phyloP scores from a whole-genome alignment of 345 rosid species.

The Populus deltoides region DNA sequence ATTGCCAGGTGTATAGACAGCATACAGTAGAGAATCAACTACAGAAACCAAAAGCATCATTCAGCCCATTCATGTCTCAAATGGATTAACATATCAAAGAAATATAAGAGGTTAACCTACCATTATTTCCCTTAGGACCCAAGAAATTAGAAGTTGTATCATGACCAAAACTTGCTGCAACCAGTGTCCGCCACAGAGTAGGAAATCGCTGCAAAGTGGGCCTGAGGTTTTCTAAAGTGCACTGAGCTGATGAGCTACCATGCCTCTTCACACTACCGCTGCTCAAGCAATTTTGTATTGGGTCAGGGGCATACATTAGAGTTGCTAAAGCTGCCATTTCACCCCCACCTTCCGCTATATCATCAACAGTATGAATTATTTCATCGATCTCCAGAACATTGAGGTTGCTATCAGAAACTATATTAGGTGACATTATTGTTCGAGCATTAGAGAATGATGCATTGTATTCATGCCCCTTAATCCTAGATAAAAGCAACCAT shows the following conservation, averaged over 20 bases:
- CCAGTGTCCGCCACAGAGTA: constrained; percentile 79
- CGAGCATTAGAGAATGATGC: constrained; percentile 93
- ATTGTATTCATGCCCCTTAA: constrained; percentile 84
- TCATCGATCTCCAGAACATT: constrained; percentile 55
- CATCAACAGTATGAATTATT: constrained; percentile 76
- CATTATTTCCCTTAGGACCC: constrained; percentile 51
- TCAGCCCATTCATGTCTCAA: background rate
- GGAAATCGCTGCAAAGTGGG: constrained; percentile 77
- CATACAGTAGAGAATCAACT: constrained; percentile 5
- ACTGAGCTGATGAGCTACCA: constrained; percentile 73
- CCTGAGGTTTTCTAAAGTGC: constrained; percentile 84
- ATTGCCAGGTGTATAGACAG: constrained; percentile 20
- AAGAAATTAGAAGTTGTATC: constrained; percentile 52
- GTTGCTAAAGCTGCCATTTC: constrained; percentile 98
- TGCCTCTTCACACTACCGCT: constrained; percentile 79
- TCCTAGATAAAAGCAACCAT: constrained; percentile 87
- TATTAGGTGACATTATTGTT: constrained; percentile 55
- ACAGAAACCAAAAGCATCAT: constrained; percentile 1
- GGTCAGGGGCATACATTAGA: constrained; percentile 70
- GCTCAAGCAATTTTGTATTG: constrained; percentile 71
- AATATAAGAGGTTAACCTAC: constrained; percentile 40
- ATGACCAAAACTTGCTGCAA: constrained; percentile 69
- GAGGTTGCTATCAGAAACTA: constrained; percentile 46
- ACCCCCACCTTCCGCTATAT: constrained; percentile 92
- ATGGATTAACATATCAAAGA: constrained; percentile 11